Evolutionary conservation across 371 early-diverging fungal genomes (phyloP).

Genomic region (Synchytrium microbalum): DNA sequence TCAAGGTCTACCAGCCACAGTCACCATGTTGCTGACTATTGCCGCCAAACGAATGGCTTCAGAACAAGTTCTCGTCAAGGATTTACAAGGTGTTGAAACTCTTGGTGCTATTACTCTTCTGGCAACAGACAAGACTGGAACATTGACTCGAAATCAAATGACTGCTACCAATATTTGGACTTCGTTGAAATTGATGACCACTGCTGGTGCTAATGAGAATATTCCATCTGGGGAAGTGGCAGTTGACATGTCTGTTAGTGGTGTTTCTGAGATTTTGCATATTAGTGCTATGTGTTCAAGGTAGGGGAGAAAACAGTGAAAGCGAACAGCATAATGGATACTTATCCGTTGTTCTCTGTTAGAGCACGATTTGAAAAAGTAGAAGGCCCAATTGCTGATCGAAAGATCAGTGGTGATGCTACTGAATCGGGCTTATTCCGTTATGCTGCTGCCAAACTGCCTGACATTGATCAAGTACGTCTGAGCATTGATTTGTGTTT

Average conservation of each 20-base stretch:
- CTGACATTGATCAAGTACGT: slow-evolving; percentile 48
- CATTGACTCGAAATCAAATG: slow-evolving; percentile 86
- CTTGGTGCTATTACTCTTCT: slow-evolving; percentile 87
- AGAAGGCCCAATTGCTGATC: slow-evolving; percentile 71
- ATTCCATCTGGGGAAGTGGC: slow-evolving; percentile 14
- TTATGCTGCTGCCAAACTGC: slow-evolving; percentile 58
- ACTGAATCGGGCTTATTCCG: slow-evolving; percentile 84
- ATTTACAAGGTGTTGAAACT: slow-evolving; percentile 88
- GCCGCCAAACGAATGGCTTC: slow-evolving; percentile 90
- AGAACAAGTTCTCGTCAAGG: slow-evolving; percentile 83
- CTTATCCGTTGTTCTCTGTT: slow-evolving; percentile 9
- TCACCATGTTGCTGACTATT: slow-evolving; percentile 74
- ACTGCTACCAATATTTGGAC: slow-evolving; percentile 84
- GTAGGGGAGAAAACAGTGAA: neutral
- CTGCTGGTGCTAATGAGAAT: slow-evolving; percentile 32
- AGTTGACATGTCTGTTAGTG: slow-evolving; percentile 23
- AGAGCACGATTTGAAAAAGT: slow-evolving; percentile 64
- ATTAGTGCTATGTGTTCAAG: slow-evolving; percentile 68
- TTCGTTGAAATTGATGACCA: slow-evolving; percentile 28
- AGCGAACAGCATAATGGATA: neutral
- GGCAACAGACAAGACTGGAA: slow-evolving; percentile 92
- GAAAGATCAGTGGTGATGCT: slow-evolving; percentile 66
- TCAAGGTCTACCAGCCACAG: slow-evolving; percentile 81
- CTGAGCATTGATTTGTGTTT: neutral
- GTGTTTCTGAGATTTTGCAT: slow-evolving; percentile 59